These are phyloP conservation scores for Aureobasidium pullulans DNA, from an alignment of 2,329 filamentous ascomycete species.

Conservation along the genomic window DNA sequence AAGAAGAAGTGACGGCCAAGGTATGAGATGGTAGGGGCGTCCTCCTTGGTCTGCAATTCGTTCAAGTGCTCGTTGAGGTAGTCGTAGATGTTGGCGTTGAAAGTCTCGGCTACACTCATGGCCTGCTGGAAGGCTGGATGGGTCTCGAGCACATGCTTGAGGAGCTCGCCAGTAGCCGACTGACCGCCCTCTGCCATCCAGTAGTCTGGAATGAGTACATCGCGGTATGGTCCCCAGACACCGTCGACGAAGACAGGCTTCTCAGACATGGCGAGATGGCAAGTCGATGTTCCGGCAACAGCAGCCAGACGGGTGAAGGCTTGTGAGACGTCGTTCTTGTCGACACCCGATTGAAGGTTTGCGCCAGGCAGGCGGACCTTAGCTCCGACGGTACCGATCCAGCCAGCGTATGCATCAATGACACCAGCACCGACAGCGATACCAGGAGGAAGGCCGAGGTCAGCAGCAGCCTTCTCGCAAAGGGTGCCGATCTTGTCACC, in stretches of 20 bases:
- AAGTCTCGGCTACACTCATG: slow-evolving; percentile 67
- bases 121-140: slow-evolving; percentile 85
- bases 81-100: slow-evolving; percentile 86
- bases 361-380: slow-evolving; percentile 71
- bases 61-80: slow-evolving; percentile 84
- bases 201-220: slow-evolving; percentile 82
- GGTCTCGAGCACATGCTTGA: slow-evolving; percentile 91
- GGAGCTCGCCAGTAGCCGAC: slow-evolving; percentile 87
- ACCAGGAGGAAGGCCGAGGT: slow-evolving; percentile 77
- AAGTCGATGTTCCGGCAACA: slow-evolving; percentile 94
- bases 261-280: slow-evolving; percentile 91
- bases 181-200: slow-evolving; percentile 98
- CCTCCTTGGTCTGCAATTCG: slow-evolving; percentile 60
- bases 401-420: slow-evolving; percentile 96
- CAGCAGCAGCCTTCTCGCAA: slow-evolving; percentile 71
- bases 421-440: slow-evolving; percentile 94
- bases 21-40: slow-evolving; percentile 73
- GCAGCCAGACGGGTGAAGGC: slow-evolving; percentile 89
- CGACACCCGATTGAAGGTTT: slow-evolving; percentile 51
- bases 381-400: slow-evolving; percentile 97
- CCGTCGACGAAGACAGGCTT: slow-evolving; percentile 89
- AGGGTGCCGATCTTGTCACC: slow-evolving; percentile 84
- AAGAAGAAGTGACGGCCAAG: slow-evolving; percentile 94
- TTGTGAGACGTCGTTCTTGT: slow-evolving; percentile 80
- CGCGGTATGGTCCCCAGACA: slow-evolving; percentile 95